Percentiles rank a stretch among this genome's conserved stretches.
Conservation (phyloP, 2,329 filamentous ascomycete genomes). For the Coleophoma crateriformis region DNA sequence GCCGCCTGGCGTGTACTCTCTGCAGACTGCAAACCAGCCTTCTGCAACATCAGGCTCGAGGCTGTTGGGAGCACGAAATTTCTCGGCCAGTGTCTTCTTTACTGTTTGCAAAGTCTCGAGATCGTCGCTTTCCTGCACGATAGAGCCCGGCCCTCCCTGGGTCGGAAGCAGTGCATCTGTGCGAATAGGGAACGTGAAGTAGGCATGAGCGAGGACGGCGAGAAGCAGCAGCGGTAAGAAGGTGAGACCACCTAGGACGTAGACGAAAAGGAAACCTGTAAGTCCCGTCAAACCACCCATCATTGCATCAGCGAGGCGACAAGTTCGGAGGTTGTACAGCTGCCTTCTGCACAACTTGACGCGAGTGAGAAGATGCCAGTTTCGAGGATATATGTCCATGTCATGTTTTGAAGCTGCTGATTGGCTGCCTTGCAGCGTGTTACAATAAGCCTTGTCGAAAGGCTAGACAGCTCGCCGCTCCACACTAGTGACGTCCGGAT, state of each 20-base stretch:
- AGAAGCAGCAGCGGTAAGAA: constrained; percentile 70
- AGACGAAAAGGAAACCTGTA: constrained; percentile 60
- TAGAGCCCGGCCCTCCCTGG: constrained; percentile 28
- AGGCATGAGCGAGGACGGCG: constrained; percentile 58
- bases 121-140: constrained; percentile 60
- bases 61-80: constrained; percentile 47
- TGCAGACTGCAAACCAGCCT: constrained; percentile 91
- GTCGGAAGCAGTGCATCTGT: constrained; percentile 31
- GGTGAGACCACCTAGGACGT: constrained; percentile 81
- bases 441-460: too few species aligned
- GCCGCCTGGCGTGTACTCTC: constrained; percentile 86
- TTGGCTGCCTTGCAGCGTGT: too few species aligned
- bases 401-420: too few species aligned
- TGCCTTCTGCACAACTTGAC: background rate
- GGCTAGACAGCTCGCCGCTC: too few species aligned
- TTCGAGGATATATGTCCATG: too few species aligned
- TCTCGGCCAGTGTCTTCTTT: constrained; percentile 52
- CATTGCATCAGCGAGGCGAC: constrained; percentile 7
- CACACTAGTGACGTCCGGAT: too few species aligned
- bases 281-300: constrained; percentile 16
- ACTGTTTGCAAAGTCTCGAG: constrained; percentile 55
- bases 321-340: background rate
- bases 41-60: constrained; percentile 75
- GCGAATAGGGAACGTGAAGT: constrained; percentile 59
- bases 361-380: background rate